Evolutionary conservation across 176 grass and related monocot genomes (phyloP).

Genomic region (Avena insularis): DNA sequence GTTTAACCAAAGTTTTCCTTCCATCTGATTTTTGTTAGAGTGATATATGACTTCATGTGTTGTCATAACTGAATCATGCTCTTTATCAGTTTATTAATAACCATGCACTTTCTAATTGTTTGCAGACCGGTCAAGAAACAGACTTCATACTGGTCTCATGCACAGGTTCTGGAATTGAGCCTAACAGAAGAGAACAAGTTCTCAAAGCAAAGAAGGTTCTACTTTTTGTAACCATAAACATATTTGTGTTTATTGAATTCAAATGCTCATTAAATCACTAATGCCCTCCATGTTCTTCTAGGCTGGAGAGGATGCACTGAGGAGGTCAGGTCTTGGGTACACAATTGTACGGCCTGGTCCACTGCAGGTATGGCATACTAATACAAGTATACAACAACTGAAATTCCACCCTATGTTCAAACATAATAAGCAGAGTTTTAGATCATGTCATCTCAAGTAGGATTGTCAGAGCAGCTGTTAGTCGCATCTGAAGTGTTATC

Average conservation of each 20-base stretch:
- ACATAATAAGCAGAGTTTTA: not conserved
- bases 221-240: constrained; percentile 29
- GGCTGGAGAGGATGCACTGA: constrained; percentile 92
- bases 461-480: not conserved
- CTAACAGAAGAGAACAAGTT: constrained; percentile 88
- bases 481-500: constrained; percentile 12
- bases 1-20: constrained; percentile 23
- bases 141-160: constrained; percentile 97
- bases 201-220: constrained; percentile 97
- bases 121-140: constrained; percentile 88
- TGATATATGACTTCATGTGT: not conserved
- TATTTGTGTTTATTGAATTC: constrained; percentile 18
- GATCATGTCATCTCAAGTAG: constrained; percentile 14
- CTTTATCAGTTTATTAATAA: constrained; percentile 37
- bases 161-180: constrained; percentile 89
- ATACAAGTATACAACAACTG: not conserved
- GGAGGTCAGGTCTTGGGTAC: constrained; percentile 96
- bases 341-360: constrained; percentile 96
- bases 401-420: constrained; percentile 19
- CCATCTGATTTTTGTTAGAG: not conserved
- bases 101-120: constrained; percentile 29
- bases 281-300: constrained; percentile 38
- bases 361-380: constrained; percentile 61
- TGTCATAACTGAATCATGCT: not conserved
- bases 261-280: constrained; percentile 36